These are phyloP conservation scores for Trichoderma endophyticum DNA, from an alignment of 2,329 filamentous ascomycete genomes.

Conservation along the genomic window DNA sequence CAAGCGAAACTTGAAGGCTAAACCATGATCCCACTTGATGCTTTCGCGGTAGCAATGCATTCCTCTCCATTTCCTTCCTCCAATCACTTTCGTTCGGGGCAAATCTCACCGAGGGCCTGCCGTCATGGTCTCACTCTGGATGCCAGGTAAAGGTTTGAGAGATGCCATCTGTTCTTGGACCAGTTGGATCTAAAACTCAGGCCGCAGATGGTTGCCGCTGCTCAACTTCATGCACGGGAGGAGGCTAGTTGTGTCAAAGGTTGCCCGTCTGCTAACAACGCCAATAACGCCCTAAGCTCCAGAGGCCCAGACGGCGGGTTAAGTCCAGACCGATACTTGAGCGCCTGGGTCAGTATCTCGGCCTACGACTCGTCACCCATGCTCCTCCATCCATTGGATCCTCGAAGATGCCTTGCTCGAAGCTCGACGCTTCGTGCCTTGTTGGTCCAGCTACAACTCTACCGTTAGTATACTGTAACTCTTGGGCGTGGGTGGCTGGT, in stretches of 20 bases:
- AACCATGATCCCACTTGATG: background rate
- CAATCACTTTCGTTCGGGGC: background rate
- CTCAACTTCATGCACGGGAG: background rate
- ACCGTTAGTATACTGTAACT: background rate
- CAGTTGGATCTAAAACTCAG: background rate
- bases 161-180: background rate
- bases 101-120: background rate
- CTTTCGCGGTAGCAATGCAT: background rate
- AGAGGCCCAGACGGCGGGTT: background rate
- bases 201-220: background rate
- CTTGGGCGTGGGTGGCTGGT: background rate
- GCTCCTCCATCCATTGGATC: constrained; percentile 23
- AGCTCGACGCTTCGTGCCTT: constrained; percentile 24
- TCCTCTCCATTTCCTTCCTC: background rate
- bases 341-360: background rate
- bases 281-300: background rate
- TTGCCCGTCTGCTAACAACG: no score
- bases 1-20: background rate
- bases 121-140: background rate
- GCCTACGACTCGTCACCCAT: constrained; percentile 19
- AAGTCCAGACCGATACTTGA: background rate
- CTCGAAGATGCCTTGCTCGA: constrained; percentile 18
- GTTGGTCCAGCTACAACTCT: constrained; percentile 26
- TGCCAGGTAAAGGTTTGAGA: background rate
- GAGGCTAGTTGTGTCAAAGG: background rate